Evolutionary conservation across 345 rosid genomes (phyloP).

Genomic region (Lumnitzera racemosa): DNA sequence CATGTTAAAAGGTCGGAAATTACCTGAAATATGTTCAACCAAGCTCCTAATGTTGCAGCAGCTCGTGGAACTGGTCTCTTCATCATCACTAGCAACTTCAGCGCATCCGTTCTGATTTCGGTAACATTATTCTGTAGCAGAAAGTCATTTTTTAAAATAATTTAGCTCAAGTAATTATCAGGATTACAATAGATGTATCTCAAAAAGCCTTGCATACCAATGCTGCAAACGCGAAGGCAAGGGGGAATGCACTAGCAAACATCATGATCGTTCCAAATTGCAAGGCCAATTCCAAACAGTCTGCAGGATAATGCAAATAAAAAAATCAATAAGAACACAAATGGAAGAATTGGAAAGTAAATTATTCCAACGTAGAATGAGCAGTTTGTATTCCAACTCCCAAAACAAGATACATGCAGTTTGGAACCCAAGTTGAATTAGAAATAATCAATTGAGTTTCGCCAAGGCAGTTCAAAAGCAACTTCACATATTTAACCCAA

Average conservation of each 20-base stretch:
- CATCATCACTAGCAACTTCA: constrained; percentile 65
- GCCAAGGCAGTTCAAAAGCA: not conserved
- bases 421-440: too few relatives aligned
- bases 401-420: too few relatives aligned
- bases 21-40: constrained; percentile 96
- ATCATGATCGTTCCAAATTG: constrained; percentile 98
- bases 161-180: too few relatives aligned
- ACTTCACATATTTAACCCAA: too few relatives aligned
- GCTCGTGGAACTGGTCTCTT: constrained; percentile 82
- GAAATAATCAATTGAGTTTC: too few relatives aligned
- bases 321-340: not conserved
- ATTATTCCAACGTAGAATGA: too few relatives aligned
- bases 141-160: too few relatives aligned
- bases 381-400: too few relatives aligned
- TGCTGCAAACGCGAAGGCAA: constrained; percentile 67
- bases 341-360: too few relatives aligned
- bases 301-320: constrained; percentile 24
- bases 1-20: not conserved
- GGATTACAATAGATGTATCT: too few relatives aligned
- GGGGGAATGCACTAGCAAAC: constrained; percentile 97
- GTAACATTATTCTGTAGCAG: constrained; percentile 56
- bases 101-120: constrained; percentile 81
- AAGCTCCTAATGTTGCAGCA: constrained; percentile 84
- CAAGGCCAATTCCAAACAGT: constrained; percentile 73
- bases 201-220: constrained; percentile 29